Percentiles rank a stretch among this genome's conserved stretches.
These are phyloP conservation scores for Aspergillus bridgeri DNA, from an alignment of 495 filamentous ascomycete species.

Conservation along the genomic window DNA sequence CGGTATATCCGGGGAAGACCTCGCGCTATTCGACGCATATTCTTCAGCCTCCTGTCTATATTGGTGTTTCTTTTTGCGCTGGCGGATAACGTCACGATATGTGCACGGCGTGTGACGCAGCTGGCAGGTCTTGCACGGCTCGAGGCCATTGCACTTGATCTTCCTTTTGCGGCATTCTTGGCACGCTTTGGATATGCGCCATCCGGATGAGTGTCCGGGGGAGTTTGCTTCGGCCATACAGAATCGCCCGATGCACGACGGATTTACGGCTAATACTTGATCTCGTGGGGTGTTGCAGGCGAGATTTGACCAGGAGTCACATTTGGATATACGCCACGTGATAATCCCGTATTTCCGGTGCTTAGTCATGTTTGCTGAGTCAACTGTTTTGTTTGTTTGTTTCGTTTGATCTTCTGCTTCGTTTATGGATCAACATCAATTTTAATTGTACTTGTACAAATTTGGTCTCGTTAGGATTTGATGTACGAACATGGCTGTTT, in stretches of 20 bases:
- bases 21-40: conserved; percentile 14
- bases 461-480: too few species aligned
- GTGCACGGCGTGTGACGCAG: conserved; percentile 33
- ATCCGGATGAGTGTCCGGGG: conserved; percentile 15
- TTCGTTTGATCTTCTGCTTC: too few species aligned
- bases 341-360: neutral
- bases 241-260: neutral
- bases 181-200: conserved; percentile 44
- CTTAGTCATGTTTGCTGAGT: neutral
- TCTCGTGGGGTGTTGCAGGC: neutral
- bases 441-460: too few species aligned
- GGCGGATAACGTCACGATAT: conserved; percentile 40
- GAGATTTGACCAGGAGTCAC: neutral
- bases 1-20: conserved; percentile 16
- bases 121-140: conserved; percentile 44
- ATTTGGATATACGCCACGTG: neutral
- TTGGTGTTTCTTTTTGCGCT: conserved; percentile 33
- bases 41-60: conserved; percentile 1
- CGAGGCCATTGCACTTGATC: conserved; percentile 41
- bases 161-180: conserved; percentile 44
- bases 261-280: neutral
- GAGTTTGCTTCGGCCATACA: neutral
- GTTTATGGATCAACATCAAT: too few species aligned
- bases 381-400: too few species aligned
- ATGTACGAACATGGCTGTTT: too few species aligned